Percentiles rank a stretch among this genome's conserved stretches.
Conservation (phyloP, 2,329 filamentous ascomycete species). For the Daldinia eschscholtzii region DNA sequence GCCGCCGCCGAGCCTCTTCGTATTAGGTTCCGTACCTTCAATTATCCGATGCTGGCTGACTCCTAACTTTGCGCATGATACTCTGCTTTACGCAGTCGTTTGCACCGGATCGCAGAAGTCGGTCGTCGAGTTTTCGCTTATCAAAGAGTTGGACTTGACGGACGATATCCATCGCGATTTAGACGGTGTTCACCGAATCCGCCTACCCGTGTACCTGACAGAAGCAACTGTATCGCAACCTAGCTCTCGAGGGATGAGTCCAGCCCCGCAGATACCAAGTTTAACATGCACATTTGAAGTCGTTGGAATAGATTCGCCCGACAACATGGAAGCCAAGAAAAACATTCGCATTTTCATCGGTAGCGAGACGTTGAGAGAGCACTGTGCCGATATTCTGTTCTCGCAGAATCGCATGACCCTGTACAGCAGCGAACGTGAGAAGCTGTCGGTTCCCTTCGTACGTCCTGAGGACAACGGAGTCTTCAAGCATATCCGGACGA, state of each 20-base stretch:
- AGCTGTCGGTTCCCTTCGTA: conserved; percentile 90
- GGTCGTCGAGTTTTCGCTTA: conserved; percentile 79
- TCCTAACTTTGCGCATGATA: conserved; percentile 88
- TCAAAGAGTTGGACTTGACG: conserved; percentile 79
- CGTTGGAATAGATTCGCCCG: conserved; percentile 66
- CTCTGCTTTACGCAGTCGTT: conserved; percentile 89
- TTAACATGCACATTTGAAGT: conserved; percentile 85
- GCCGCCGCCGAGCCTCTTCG: conserved; percentile 85
- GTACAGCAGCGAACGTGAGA: conserved; percentile 87
- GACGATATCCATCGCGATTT: conserved; percentile 74
- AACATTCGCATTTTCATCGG: conserved; percentile 88
- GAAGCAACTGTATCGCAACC: conserved; percentile 87
- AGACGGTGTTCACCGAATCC: conserved; percentile 76
- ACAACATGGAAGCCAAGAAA: conserved; percentile 65
- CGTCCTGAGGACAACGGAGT: conserved; percentile 86
- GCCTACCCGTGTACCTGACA: conserved; percentile 86
- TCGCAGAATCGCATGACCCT: conserved; percentile 91
- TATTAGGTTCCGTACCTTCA: conserved; percentile 89
- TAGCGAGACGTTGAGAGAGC: conserved; percentile 85
- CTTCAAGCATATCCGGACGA: conserved; percentile 82
- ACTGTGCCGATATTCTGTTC: conserved; percentile 91
- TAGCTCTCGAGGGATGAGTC: conserved; percentile 78
- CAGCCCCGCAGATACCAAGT: conserved; percentile 83
- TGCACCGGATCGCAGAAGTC: conserved; percentile 94
- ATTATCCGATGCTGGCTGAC: conserved; percentile 98